A percentile compares a stretch with the other conserved stretches of the same genome.
These are phyloP conservation scores for Nepenthes mirabilis DNA, from an alignment of 148 eudicot genomes.

Conservation along the genomic window DNA sequence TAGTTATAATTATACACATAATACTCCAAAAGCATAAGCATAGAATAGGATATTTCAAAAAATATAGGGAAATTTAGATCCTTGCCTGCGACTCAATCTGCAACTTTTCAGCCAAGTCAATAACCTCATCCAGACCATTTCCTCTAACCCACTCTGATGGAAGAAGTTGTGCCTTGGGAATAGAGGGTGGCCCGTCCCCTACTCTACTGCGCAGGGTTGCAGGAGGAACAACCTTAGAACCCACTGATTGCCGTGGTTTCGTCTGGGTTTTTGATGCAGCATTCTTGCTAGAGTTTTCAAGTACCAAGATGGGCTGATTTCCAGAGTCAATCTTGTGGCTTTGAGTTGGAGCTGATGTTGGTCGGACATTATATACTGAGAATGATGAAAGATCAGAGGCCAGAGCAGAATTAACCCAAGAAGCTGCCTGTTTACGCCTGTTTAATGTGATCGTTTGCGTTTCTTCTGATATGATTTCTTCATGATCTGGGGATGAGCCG, in stretches of 20 bases:
- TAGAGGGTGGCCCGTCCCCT: slow-evolving; percentile 19
- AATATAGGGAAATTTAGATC: no score
- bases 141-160: slow-evolving; percentile 63
- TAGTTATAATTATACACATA: no score
- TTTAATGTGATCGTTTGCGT: slow-evolving; percentile 39
- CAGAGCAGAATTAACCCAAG: slow-evolving; percentile 86
- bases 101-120: slow-evolving; percentile 60
- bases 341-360: slow-evolving; percentile 19
- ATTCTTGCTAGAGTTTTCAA: slow-evolving; percentile 42
- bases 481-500: slow-evolving; percentile 47
- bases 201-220: slow-evolving; percentile 29
- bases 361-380: slow-evolving; percentile 35
- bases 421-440: slow-evolving; percentile 58
- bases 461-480: slow-evolving; percentile 58
- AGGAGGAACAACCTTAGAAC: slow-evolving; percentile 23
- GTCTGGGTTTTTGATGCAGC: slow-evolving; percentile 33
- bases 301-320: slow-evolving; percentile 44
- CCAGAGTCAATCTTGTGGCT: slow-evolving; percentile 16
- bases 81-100: slow-evolving; percentile 31
- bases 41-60: no score
- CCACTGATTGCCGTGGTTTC: slow-evolving; percentile 36
- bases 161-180: slow-evolving; percentile 36
- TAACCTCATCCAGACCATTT: slow-evolving; percentile 52
- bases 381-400: slow-evolving; percentile 64
- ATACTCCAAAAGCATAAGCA: no score